These are phyloP conservation scores for Xylaria arbuscula DNA, from an alignment of 2,329 filamentous ascomycete genomes.

Conservation along the genomic window DNA sequence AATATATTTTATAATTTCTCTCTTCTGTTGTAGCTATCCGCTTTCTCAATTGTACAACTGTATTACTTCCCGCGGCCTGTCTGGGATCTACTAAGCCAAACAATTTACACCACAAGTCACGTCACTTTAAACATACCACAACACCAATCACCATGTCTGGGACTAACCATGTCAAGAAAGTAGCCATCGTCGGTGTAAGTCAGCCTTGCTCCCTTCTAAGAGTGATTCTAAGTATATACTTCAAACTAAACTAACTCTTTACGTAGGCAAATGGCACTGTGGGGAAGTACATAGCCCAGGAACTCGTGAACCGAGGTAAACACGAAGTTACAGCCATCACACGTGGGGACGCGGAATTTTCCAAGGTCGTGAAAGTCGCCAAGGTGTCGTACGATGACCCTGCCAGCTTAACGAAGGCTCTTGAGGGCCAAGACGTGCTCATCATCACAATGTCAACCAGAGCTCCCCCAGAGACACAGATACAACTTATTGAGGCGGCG, in stretches of 20 bases:
- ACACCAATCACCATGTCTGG: slow-evolving; percentile 16
- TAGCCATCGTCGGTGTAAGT: slow-evolving; percentile 62
- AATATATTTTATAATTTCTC: background rate
- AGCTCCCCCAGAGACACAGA: slow-evolving; percentile 59
- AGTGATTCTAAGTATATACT: background rate
- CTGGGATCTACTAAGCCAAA: background rate
- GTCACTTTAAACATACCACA: background rate
- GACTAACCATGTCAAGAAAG: slow-evolving; percentile 55
- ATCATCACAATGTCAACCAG: slow-evolving; percentile 63
- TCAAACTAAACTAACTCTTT: slow-evolving; percentile 23
- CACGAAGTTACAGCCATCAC: slow-evolving; percentile 65
- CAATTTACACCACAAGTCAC: background rate
- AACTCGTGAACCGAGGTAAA: slow-evolving; percentile 59
- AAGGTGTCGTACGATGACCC: slow-evolving; percentile 59
- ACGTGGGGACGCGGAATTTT: slow-evolving; percentile 56
- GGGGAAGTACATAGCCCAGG: slow-evolving; percentile 53
- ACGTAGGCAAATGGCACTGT: slow-evolving; percentile 57
- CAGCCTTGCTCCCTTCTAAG: background rate
- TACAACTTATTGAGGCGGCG: slow-evolving; percentile 65
- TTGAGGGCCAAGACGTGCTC: slow-evolving; percentile 66
- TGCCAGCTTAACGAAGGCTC: slow-evolving; percentile 59
- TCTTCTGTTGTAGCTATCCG: background rate
- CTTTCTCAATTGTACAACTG: background rate
- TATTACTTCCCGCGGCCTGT: background rate
- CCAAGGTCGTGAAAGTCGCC: slow-evolving; percentile 56